Percentiles rank a stretch among this genome's conserved stretches.
phyloP scores from a whole-genome alignment of 2,329 filamentous ascomycete species.

The Malbranchea zuffiana region DNA sequence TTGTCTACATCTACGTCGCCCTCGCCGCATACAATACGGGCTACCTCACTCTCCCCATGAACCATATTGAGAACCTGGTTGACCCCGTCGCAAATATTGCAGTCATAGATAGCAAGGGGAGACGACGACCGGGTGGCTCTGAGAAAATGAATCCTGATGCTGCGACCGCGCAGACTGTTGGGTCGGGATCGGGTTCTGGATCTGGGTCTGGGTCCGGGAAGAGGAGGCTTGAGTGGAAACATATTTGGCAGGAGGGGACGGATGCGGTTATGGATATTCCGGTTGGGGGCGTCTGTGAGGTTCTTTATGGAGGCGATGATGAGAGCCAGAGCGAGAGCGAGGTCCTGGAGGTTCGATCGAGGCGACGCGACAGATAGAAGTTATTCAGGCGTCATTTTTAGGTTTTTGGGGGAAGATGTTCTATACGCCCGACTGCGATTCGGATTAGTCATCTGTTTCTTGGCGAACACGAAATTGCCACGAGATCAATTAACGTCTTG shows the following conservation, averaged over 20 bases:
- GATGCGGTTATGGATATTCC: constrained; percentile 97
- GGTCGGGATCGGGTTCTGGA: constrained; percentile 21
- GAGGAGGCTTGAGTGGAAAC: constrained; percentile 57
- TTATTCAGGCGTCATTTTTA: too few relatives aligned
- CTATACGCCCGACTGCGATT: too few relatives aligned
- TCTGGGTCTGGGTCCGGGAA: constrained; percentile 30
- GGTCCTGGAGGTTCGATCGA: too few relatives aligned
- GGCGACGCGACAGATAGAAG: too few relatives aligned
- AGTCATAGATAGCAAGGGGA: constrained; percentile 62
- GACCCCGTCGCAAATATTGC: constrained; percentile 83
- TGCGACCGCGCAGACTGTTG: constrained; percentile 34
- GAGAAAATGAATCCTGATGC: constrained; percentile 34
- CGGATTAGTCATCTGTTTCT: too few relatives aligned
- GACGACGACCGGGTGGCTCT: constrained; percentile 38
- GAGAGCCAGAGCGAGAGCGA: too few relatives aligned
- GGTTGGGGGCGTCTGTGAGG: constrained; percentile 85
- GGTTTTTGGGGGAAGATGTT: too few relatives aligned
- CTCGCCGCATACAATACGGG: constrained; percentile 84
- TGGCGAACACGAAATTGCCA: too few relatives aligned
- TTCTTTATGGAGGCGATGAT: constrained; percentile 62
- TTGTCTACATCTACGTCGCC: constrained; percentile 90
- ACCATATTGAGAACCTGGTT: constrained; percentile 75
- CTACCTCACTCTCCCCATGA: constrained; percentile 70
- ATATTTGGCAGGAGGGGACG: constrained; percentile 81
- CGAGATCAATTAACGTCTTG: too few relatives aligned